Base-by-base conservation (phyloP, 148 eudicot genomes). In the Diospyros kaki region DNA sequence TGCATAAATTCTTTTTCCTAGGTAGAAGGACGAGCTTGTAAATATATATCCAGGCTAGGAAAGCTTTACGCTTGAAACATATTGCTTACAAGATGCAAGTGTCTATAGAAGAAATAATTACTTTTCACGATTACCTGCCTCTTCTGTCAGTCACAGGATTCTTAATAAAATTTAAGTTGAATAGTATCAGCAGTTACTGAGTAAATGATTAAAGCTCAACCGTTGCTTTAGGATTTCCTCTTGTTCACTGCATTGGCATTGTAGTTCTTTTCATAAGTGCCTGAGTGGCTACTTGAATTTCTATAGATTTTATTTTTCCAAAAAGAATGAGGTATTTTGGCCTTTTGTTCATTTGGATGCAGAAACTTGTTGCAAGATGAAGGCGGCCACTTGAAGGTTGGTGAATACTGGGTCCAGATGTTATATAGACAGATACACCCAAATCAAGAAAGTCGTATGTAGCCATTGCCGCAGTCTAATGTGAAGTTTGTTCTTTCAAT, bases 371-470 rank as follows among this genome's bases (percentile, higher is more conserved):
- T 83, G 48, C 82, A 76, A 46, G 82, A 83, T 53, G 86, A 80
- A 74, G 80, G 81, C 66, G 86, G 82, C 60, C 83, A 83, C 64
- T 71, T 83, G 65, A 83, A 83, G 77, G 80, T 83, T 45, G 83
- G 86, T 48, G 86, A 83, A 73, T 79, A 83, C 50, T 83, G 86
- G 86, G 76, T 83, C 58, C 86, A 79, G 40, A 83, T 83, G 83
- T 46, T 83, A 55, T 79, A 83, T 61, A 69, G 79, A 64, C 61
- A 70, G 73, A 74, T 83, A 69, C 76, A 77, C 43, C 75, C 83
- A 41, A 79, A 66, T 79, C 81, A 73, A 69, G 81, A 77, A 1
- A 59, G 58, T 18, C 75, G 82, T 73, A 76, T 15, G 73, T 44
- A 39, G 41, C 51, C 64, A 58, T 15, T 44, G 54, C 52, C n/a